Evolutionary conservation across 768 basidiomycete genomes (phyloP).

Genomic region (Suillus subalutaceus): DNA sequence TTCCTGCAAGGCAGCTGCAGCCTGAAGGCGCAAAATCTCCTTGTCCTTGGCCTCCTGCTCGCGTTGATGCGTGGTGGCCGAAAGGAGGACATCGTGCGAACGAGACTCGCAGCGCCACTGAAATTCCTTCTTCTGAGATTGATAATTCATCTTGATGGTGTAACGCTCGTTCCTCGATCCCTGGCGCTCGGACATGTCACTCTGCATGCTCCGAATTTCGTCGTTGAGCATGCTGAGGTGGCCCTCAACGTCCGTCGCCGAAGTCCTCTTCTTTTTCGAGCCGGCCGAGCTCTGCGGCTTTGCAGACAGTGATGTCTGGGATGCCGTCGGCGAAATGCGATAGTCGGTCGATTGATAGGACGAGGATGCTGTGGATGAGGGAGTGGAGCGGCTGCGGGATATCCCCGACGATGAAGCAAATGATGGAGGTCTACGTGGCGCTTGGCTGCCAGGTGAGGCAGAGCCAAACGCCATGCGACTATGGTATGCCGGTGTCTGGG

Average conservation of each 20-base stretch:
- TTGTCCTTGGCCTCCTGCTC: constrained; percentile 3
- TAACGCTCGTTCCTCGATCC: background rate
- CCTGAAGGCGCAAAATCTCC: background rate
- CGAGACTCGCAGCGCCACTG: background rate
- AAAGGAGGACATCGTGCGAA: background rate
- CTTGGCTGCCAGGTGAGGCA: background rate
- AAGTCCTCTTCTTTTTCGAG: background rate
- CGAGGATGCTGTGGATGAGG: background rate
- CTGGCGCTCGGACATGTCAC: background rate
- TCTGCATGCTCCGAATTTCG: background rate
- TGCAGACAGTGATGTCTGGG: background rate
- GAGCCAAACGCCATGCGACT: background rate
- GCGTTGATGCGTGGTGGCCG: background rate
- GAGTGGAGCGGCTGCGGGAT: background rate
- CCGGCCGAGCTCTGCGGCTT: background rate
- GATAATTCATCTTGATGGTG: background rate
- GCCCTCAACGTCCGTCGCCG: background rate
- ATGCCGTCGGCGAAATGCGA: background rate
- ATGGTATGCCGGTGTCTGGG: background rate
- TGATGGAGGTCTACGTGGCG: background rate
- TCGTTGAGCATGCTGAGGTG: background rate
- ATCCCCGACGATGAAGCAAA: background rate
- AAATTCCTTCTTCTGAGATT: background rate
- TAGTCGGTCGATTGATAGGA: background rate
- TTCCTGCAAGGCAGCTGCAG: background rate